A percentile compares a stretch with the other conserved stretches of the same genome.
Evolutionary conservation across 73 alveolate genomes (phyloP).

Genomic region (Loxodes magnus): DNA sequence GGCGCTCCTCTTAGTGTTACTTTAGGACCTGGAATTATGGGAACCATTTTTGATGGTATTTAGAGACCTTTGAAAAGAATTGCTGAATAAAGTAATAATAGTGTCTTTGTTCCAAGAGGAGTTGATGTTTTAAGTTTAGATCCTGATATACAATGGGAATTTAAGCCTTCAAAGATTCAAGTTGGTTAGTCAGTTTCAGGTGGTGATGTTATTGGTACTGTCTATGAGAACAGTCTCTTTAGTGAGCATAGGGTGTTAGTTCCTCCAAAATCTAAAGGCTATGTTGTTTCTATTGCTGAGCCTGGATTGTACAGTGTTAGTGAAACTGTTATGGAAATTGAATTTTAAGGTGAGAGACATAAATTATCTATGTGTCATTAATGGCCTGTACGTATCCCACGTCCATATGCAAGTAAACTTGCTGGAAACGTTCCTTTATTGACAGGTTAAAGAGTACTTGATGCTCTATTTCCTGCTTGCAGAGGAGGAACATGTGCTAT

Average conservation of each 20-base stretch:
- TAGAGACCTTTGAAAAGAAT: conserved; percentile 26
- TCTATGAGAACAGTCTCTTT: conserved; percentile 83
- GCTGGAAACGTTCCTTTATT: conserved; percentile 75
- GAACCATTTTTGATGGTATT: conserved; percentile 77
- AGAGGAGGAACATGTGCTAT: conserved; percentile 97
- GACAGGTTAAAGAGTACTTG: conserved; percentile 92
- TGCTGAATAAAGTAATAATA: conserved; percentile 26
- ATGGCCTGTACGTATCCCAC: conserved; percentile 88
- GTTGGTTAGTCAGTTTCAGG: conserved; percentile 58
- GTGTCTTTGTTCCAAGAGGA: conserved; percentile 95
- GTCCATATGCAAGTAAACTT: conserved; percentile 77
- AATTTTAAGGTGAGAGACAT: conserved; percentile 65
- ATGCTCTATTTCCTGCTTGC: conserved; percentile 91
- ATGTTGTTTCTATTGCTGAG: conserved; percentile 68
- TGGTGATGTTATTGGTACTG: conserved; percentile 94
- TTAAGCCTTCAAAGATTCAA: conserved; percentile 75
- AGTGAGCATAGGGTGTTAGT: conserved; percentile 76
- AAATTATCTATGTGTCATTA: conserved; percentile 73
- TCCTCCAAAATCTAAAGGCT: conserved; percentile 91
- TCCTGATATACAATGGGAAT: conserved; percentile 83
- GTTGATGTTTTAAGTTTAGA: conserved; percentile 93
- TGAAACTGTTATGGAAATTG: conserved; percentile 82
- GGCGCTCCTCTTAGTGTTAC: conserved; percentile 94
- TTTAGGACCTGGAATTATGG: conserved; percentile 96
- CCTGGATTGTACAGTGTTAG: conserved; percentile 73